Evolutionary conservation across 2,329 filamentous ascomycete genomes (phyloP).

Genomic region (Colletotrichum destructivum): DNA sequence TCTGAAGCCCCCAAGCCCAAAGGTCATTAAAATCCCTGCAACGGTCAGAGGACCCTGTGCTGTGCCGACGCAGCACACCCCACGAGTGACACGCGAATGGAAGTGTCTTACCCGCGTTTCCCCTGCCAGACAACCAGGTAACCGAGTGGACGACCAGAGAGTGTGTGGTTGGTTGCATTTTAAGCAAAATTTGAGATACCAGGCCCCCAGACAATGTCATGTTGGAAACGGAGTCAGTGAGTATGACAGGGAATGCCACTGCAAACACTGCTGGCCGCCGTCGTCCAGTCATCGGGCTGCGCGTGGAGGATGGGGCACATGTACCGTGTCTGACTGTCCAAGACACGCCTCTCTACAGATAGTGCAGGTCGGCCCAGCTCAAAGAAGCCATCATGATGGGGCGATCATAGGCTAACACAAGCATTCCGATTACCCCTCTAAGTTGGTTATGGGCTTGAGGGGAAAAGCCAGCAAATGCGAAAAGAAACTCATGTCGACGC

Average conservation of each 20-base stretch:
- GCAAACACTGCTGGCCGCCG: slow-evolving; percentile 27
- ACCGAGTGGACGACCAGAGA: slow-evolving; percentile 9
- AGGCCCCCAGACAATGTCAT: slow-evolving; percentile 24
- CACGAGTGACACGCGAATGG: slow-evolving; percentile 29
- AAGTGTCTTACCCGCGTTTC: slow-evolving; percentile 36
- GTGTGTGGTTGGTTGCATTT: slow-evolving; percentile 24
- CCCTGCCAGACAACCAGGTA: slow-evolving; percentile 26
- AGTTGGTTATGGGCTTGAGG: not conserved
- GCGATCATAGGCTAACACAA: not conserved
- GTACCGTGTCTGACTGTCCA: slow-evolving; percentile 24
- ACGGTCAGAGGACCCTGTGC: slow-evolving; percentile 19
- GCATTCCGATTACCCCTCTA: not conserved
- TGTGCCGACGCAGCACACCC: slow-evolving; percentile 13
- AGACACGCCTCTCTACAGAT: slow-evolving; percentile 9
- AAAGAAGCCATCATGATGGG: slow-evolving; percentile 21
- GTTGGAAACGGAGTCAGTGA: slow-evolving; percentile 34
- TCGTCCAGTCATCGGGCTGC: slow-evolving; percentile 33
- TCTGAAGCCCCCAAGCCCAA: slow-evolving; percentile 9
- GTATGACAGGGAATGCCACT: slow-evolving; percentile 18
- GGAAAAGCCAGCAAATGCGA: slow-evolving; percentile 5
- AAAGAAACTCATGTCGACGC: slow-evolving; percentile 4
- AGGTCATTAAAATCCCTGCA: slow-evolving; percentile 42
- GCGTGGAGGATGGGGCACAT: not conserved
- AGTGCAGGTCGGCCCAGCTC: slow-evolving; percentile 17
- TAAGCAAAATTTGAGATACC: slow-evolving; percentile 27